Evolutionary conservation across 768 basidiomycete genomes (phyloP).

Genomic region (Naganishia randhawae): DNA sequence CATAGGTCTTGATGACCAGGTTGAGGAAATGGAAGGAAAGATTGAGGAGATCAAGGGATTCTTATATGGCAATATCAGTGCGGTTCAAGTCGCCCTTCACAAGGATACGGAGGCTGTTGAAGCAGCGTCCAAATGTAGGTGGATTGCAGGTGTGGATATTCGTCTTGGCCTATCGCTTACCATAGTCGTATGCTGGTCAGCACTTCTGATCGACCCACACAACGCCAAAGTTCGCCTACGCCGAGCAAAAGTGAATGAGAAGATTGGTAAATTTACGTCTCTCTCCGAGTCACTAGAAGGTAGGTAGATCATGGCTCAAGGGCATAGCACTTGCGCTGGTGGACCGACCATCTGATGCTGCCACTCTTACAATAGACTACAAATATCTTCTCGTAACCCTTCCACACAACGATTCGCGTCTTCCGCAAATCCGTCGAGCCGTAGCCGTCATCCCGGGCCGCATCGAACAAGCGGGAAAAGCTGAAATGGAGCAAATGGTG

Average conservation of each 20-base stretch:
- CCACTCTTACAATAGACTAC: not conserved
- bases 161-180: not conserved
- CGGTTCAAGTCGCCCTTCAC: slow-evolving; percentile 4
- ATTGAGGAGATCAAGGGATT: slow-evolving; percentile 19
- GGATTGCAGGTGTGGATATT: too few relatives aligned
- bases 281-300: slow-evolving; percentile 17
- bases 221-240: slow-evolving; percentile 14
- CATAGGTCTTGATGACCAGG: not conserved
- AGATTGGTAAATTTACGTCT: slow-evolving; percentile 5
- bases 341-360: not conserved
- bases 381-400: not conserved
- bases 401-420: slow-evolving; percentile 4
- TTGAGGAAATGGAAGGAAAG: not conserved
- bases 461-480: slow-evolving; percentile 17
- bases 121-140: slow-evolving; percentile 7
- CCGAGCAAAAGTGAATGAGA: slow-evolving; percentile 18
- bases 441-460: slow-evolving; percentile 1
- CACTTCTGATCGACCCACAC: slow-evolving; percentile 10
- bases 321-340: too few relatives aligned
- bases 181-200: not conserved
- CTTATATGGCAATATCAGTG: slow-evolving; percentile 18
- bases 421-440: slow-evolving; percentile 4
- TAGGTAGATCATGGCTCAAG: not conserved
- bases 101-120: slow-evolving; percentile 15
- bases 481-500: slow-evolving; percentile 16